A percentile compares a stretch with the other conserved stretches of the same genome.
Conservation (phyloP, 2,329 filamentous ascomycete species). For the Paracamarosporium sp. region DNA sequence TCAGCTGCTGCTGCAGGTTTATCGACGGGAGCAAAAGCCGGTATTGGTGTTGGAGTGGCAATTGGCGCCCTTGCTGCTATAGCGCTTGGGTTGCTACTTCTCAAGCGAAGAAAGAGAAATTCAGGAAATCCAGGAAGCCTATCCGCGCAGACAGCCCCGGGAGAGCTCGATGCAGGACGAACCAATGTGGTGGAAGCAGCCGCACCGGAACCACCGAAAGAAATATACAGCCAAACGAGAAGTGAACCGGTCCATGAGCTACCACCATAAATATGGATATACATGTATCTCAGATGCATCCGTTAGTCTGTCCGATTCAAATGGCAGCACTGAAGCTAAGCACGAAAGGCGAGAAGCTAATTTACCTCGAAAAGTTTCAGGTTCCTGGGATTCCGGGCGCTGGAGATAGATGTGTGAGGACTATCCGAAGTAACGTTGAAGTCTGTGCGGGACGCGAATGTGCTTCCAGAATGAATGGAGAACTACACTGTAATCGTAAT, state of each 20-base stretch:
- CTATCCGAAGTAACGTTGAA: neutral
- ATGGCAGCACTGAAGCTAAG: neutral
- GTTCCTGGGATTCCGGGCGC: no score
- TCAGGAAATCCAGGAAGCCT: neutral
- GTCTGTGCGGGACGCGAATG: neutral
- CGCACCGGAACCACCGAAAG: neutral
- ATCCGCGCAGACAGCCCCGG: no score
- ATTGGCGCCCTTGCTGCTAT: neutral
- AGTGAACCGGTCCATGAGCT: neutral
- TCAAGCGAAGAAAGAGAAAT: neutral
- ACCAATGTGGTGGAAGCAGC: neutral
- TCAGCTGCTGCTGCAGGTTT: neutral
- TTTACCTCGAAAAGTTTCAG: no score
- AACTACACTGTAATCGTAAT: neutral
- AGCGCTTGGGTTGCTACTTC: neutral
- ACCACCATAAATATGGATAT: neutral
- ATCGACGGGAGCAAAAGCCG: neutral
- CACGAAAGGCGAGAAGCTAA: neutral
- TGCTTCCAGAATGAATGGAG: neutral
- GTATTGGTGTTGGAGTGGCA: neutral
- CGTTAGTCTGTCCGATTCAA: no score
- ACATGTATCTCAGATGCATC: neutral
- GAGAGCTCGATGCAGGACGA: neutral
- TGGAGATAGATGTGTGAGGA: no score
- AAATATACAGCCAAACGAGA: neutral